These are phyloP conservation scores for Hypoxylon trugodes DNA, from an alignment of 495 filamentous ascomycete species.

Conservation along the genomic window DNA sequence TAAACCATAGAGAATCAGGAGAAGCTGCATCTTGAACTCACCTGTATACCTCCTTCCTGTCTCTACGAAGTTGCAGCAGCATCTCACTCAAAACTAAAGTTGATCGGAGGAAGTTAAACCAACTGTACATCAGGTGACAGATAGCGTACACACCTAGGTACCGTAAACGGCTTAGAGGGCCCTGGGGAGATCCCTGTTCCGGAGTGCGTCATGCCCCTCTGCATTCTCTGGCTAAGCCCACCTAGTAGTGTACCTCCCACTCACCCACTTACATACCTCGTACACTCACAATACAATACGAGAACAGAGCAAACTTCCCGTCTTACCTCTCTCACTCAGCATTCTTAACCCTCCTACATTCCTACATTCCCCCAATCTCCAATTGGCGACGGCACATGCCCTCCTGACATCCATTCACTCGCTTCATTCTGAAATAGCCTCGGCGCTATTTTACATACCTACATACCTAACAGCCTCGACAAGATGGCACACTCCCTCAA, in stretches of 20 bases:
- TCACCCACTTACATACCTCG: neutral
- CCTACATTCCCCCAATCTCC: slow-evolving; percentile 12
- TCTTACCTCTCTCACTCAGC: slow-evolving; percentile 3
- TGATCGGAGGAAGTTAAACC: neutral
- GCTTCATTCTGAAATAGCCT: neutral
- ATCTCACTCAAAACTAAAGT: slow-evolving; percentile 12
- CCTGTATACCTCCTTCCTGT: neutral
- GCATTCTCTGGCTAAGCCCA: slow-evolving; percentile 25
- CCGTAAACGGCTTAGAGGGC: slow-evolving; percentile 18
- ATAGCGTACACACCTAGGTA: slow-evolving; percentile 13
- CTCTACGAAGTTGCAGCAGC: neutral
- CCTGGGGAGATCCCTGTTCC: slow-evolving; percentile 31
- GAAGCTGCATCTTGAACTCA: neutral
- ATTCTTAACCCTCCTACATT: neutral
- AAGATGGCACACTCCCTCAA: slow-evolving; percentile 50
- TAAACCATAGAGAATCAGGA: neutral
- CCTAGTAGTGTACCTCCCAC: slow-evolving; percentile 7
- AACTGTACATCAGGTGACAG: slow-evolving; percentile 18
- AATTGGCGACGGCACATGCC: neutral
- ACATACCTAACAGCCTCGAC: neutral
- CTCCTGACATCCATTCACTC: slow-evolving; percentile 1
- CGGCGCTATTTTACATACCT: neutral
- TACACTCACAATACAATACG: neutral
- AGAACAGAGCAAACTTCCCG: neutral
- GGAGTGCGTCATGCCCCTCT: slow-evolving; percentile 44